Base-by-base conservation (phyloP, 2,329 filamentous ascomycete species). In the Leptographium flavum region DNA sequence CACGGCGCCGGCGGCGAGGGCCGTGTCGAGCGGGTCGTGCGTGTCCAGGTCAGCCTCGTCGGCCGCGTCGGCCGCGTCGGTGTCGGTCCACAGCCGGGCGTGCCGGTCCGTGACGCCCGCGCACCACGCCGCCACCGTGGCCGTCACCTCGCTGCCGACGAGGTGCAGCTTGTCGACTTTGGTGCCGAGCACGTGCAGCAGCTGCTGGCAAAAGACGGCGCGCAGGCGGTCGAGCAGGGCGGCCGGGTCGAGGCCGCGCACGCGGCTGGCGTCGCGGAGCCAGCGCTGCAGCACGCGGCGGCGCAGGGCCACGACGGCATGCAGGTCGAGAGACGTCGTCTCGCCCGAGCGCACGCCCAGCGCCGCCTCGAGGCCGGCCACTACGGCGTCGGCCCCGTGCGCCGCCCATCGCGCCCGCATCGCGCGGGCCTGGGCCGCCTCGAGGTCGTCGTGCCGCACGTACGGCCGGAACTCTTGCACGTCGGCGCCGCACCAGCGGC, bases 391-490 rank as follows among this genome's bases (percentile, higher is more conserved):
- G 17, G 76, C 73, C 1, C 77, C 78, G 42, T 71, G 69, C 42
- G 68, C 68, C 0, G 78, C 76, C 83, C 83, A 88, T 25, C 58
- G 59, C 21, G 69, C 70, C 14, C 86, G 68, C 60, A 76, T 76
- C 2, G 76, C 71, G 36, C 71, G 69, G 1, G 76, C 74, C 49
- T 78, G 71, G 22, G 67, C 62, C 19, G 72, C 75, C 22, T 79
- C 73, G 5, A 85, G 61, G 52, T 92, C 83, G 52, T 88, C 85
- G 54, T 93, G 80, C 27, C 84, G 79, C 31, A 93, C 83, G 65
- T 87, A 94, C 0, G 88, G 88, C 1, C 80, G 90, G 57, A 93
- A 95, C 52, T 82, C 83, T 39, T 76, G 76, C 36, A 94, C 83
- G 49, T 93, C 86, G 8, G 87, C 79, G 17, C 83, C 74, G 50